Evolutionary conservation across 2,329 filamentous ascomycete species (phyloP).

Genomic region (Aspergillus sp.): DNA sequence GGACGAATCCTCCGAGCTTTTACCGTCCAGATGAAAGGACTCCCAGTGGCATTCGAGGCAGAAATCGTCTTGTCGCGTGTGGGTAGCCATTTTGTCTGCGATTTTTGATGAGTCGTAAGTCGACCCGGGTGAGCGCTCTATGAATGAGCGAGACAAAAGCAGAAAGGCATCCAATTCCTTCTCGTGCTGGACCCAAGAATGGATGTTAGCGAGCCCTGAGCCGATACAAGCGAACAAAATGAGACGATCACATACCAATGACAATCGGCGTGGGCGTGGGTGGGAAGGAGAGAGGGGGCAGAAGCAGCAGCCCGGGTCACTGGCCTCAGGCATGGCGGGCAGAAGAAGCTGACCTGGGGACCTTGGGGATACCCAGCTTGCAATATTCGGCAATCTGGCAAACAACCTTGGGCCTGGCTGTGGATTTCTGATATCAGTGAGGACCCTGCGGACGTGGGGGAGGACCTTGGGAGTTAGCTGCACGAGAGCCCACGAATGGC

Average conservation of each 20-base stretch:
- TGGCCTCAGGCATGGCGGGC: conserved; percentile 19
- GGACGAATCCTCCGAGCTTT: conserved; percentile 24
- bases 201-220: neutral
- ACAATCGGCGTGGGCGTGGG: neutral
- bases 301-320: conserved; percentile 11
- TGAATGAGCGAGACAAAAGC: conserved; percentile 5
- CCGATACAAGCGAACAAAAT: neutral
- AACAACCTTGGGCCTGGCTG: neutral
- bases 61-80: conserved; percentile 32
- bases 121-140: conserved; percentile 3
- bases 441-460: conserved; percentile 14
- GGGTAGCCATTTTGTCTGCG: conserved; percentile 30
- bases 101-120: neutral
- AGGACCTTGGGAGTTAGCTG: conserved; percentile 32
- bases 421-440: neutral
- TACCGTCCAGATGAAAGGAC: conserved; percentile 35
- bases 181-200: neutral
- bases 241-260: conserved; percentile 16
- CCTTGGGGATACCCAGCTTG: conserved; percentile 16
- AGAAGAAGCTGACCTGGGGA: conserved; percentile 15
- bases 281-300: conserved; percentile 6
- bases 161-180: conserved; percentile 8
- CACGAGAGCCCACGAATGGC: conserved; percentile 4
- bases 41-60: conserved; percentile 46
- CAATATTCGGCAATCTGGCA: too few relatives aligned